Percentiles rank a stretch among this genome's conserved stretches.
Conservation (phyloP, 441 rosid species). For the Pelargonium citronellum region DNA sequence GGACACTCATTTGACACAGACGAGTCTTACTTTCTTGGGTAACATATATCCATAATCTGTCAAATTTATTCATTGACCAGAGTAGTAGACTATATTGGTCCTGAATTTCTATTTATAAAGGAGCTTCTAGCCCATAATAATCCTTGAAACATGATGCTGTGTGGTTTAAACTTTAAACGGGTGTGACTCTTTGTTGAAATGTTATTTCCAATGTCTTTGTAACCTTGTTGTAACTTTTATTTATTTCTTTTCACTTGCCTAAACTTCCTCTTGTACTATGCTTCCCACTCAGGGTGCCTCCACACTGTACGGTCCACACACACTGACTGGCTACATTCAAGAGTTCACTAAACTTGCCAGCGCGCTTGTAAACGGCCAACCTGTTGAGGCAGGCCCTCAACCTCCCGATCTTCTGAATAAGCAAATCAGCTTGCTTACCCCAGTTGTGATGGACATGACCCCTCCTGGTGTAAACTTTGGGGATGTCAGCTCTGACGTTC, state of each 20-base stretch:
- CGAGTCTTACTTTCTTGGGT: too few species aligned
- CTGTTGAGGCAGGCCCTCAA: slow-evolving; percentile 53
- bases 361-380: slow-evolving; percentile 45
- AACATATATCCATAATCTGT: too few species aligned
- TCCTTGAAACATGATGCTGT: too few species aligned
- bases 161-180: too few species aligned
- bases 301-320: slow-evolving; percentile 82
- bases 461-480: slow-evolving; percentile 64
- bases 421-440: slow-evolving; percentile 78
- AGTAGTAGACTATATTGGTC: too few species aligned
- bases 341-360: slow-evolving; percentile 74
- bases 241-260: too few species aligned
- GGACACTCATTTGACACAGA: too few species aligned
- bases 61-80: too few species aligned
- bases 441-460: slow-evolving; percentile 69
- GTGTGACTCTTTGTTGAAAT: too few species aligned
- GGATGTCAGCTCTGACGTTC: slow-evolving; percentile 63
- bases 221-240: not conserved
- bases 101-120: too few species aligned
- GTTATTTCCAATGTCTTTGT: too few species aligned
- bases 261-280: not conserved
- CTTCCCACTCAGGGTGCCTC: slow-evolving; percentile 65
- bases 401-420: slow-evolving; percentile 69
- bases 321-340: slow-evolving; percentile 80
- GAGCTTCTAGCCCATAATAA: too few species aligned